These are phyloP conservation scores for Chaetomiaceae sp. DNA, from an alignment of 2,329 filamentous ascomycete genomes.

Conservation along the genomic window DNA sequence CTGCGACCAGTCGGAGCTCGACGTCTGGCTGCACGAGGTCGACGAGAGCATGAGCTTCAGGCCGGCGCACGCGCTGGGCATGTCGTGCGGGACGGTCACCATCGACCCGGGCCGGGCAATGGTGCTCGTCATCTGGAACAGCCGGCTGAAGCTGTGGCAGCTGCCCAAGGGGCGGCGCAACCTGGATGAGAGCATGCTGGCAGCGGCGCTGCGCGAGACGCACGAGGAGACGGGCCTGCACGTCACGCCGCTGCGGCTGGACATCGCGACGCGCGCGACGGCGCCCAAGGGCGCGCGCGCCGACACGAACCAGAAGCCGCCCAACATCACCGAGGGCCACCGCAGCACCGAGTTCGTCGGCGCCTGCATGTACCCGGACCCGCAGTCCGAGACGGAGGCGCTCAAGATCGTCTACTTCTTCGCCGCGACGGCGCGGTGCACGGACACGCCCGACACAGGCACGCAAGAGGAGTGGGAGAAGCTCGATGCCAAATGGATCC, in stretches of 20 bases:
- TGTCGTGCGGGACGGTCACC: slow-evolving; percentile 43
- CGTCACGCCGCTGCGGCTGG: slow-evolving; percentile 34
- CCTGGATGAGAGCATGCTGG: slow-evolving; percentile 38
- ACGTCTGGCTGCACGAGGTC: slow-evolving; percentile 24
- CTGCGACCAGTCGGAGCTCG: slow-evolving; percentile 9
- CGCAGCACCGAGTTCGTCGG: slow-evolving; percentile 34
- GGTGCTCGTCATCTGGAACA: slow-evolving; percentile 40
- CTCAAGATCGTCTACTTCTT: slow-evolving; percentile 38
- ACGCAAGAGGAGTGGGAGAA: slow-evolving; percentile 31
- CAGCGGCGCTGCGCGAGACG: slow-evolving; percentile 41
- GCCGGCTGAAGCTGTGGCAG: slow-evolving; percentile 37
- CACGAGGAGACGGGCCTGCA: slow-evolving; percentile 43
- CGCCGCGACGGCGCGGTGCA: slow-evolving; percentile 31
- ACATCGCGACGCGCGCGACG: slow-evolving; percentile 40
- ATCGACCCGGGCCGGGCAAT: slow-evolving; percentile 33
- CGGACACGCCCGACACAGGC: slow-evolving; percentile 18
- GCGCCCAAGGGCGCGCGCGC: slow-evolving; percentile 17
- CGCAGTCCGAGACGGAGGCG: slow-evolving; percentile 28
- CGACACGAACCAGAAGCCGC: slow-evolving; percentile 12
- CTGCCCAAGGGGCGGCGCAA: slow-evolving; percentile 45
- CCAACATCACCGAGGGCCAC: slow-evolving; percentile 26
- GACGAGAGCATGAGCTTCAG: slow-evolving; percentile 33
- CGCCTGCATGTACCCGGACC: slow-evolving; percentile 32
- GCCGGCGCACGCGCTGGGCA: slow-evolving; percentile 37
- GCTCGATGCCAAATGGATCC: slow-evolving; percentile 23